phyloP scores from a whole-genome alignment of 345 rosid genomes.

The Firmiana major region DNA sequence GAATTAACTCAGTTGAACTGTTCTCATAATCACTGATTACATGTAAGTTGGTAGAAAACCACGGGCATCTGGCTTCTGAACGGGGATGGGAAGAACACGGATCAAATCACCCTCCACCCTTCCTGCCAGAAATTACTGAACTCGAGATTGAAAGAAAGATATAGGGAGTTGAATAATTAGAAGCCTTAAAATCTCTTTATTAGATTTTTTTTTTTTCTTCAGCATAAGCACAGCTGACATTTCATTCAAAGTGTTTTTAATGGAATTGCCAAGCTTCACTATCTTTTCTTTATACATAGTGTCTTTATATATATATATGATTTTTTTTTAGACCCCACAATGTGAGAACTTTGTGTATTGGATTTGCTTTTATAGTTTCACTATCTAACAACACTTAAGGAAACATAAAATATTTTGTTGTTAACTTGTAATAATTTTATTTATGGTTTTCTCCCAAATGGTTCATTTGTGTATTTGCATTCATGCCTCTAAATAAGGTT shows the following conservation, averaged over 20 bases:
- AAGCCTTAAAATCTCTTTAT: background rate
- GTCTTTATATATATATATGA: too few relatives aligned
- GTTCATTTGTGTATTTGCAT: background rate
- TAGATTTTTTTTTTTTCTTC: background rate
- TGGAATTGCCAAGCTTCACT: background rate
- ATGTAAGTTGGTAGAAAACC: background rate
- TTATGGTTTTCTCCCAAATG: background rate
- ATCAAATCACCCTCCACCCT: background rate
- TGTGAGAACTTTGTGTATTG: too few relatives aligned
- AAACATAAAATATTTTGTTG: background rate
- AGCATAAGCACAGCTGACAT: background rate
- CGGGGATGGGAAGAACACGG: background rate
- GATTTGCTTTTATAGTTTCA: too few relatives aligned
- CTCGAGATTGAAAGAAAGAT: background rate
- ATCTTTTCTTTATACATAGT: too few relatives aligned
- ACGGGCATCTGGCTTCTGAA: background rate
- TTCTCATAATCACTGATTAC: background rate
- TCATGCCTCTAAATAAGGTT: slow-evolving; percentile 3
- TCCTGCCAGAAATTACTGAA: background rate
- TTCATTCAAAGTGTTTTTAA: background rate
- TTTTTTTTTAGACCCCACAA: too few relatives aligned
- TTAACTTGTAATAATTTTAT: background rate
- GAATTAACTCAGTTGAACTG: background rate
- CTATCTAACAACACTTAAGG: background rate
- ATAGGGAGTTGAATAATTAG: background rate